Conservation (phyloP, 345 rosid species). For the Eucalyptus rudis region DNA sequence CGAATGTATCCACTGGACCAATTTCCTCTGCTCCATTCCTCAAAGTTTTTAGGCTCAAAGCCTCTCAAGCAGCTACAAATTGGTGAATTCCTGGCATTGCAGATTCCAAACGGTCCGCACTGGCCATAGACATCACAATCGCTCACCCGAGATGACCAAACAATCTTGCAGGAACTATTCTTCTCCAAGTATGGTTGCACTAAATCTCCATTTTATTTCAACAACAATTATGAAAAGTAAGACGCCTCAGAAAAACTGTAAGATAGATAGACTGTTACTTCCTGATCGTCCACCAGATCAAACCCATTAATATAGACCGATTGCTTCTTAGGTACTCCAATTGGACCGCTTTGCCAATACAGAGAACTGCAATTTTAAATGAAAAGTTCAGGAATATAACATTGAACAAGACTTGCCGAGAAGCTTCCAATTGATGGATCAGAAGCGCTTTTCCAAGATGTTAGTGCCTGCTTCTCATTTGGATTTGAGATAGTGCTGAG, state of each 20-base stretch:
- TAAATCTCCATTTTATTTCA: background rate
- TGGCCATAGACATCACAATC: constrained; percentile 11
- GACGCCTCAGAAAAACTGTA: background rate
- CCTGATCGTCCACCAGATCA: background rate
- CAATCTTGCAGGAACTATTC: background rate
- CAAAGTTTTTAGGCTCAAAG: background rate
- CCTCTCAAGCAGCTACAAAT: constrained; percentile 8
- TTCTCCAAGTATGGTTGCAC: background rate
- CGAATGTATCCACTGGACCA: constrained; percentile 14
- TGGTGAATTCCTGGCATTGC: background rate
- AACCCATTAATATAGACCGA: constrained; percentile 4
- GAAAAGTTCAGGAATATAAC: constrained; percentile 8
- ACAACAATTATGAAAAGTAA: background rate
- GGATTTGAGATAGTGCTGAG: constrained; percentile 2
- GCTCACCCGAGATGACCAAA: background rate
- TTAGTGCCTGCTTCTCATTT: background rate
- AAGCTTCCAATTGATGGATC: constrained; percentile 22
- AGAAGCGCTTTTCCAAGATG: constrained; percentile 11
- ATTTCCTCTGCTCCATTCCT: constrained; percentile 8
- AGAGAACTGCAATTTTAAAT: constrained; percentile 26
- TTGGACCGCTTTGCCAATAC: constrained; percentile 40
- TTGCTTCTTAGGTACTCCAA: background rate
- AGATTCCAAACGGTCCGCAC: constrained; percentile 8
- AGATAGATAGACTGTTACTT: constrained; percentile 5
- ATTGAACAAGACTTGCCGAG: background rate